phyloP scores from a whole-genome alignment of 805 yeast genomes.

The Candida succiphila region DNA sequence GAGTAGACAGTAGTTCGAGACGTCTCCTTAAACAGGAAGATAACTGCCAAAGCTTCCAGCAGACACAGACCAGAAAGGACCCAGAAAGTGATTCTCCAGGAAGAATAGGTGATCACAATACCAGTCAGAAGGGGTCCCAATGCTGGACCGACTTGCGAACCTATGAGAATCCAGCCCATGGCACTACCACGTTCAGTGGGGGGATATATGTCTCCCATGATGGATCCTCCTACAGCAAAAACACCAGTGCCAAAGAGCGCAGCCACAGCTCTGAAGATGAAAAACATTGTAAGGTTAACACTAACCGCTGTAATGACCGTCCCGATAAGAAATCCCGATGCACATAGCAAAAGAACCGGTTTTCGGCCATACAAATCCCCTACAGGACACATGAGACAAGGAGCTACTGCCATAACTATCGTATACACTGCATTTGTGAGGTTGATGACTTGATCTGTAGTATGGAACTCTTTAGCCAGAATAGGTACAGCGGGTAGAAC shows the following conservation, averaged over 20 bases:
- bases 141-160: conserved; percentile 46
- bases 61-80: conserved; percentile 35
- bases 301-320: conserved; percentile 29
- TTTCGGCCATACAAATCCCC: conserved; percentile 45
- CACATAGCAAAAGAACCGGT: conserved; percentile 31
- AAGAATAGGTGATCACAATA: conserved; percentile 35
- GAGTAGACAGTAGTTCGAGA: conserved; percentile 20
- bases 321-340: conserved; percentile 17
- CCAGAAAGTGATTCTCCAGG: conserved; percentile 47
- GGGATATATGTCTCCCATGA: conserved; percentile 38
- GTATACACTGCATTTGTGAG: conserved; percentile 41
- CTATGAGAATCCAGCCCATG: conserved; percentile 37
- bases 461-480: conserved; percentile 34
- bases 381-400: conserved; percentile 38
- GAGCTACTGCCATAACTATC: conserved; percentile 42
- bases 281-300: conserved; percentile 43
- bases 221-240: conserved; percentile 41
- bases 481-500: conserved; percentile 43
- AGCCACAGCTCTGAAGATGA: conserved; percentile 36
- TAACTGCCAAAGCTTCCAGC: conserved; percentile 21
- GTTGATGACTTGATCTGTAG: conserved; percentile 37
- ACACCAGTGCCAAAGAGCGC: conserved; percentile 48
- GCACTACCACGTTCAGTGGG: conserved; percentile 43
- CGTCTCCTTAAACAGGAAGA: conserved; percentile 38
- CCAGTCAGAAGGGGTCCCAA: conserved; percentile 47